Percentiles rank a stretch among this genome's conserved stretches.
Evolutionary conservation across 129 eudicot species (phyloP).

Genomic region (Ambrosia trifida): DNA sequence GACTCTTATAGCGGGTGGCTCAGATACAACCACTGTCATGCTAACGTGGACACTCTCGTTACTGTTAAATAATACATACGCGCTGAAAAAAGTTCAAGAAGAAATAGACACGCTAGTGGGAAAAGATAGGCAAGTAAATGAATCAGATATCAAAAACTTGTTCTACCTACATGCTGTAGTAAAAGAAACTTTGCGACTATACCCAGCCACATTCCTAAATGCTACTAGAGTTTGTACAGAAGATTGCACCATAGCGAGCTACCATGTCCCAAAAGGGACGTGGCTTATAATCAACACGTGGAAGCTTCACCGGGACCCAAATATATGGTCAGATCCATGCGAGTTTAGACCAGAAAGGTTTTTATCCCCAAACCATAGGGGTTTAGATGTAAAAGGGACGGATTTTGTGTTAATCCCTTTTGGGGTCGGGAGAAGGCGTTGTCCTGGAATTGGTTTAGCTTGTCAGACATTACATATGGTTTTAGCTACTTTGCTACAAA

Average conservation of each 20-base stretch:
- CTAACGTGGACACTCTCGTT: conserved; percentile 1
- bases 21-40: not conserved
- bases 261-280: not conserved
- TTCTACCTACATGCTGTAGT: not conserved
- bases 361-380: not conserved
- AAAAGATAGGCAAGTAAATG: not conserved
- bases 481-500: not conserved
- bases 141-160: not conserved
- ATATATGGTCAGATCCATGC: not conserved
- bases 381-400: not conserved
- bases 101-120: not conserved
- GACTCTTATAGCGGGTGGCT: not conserved
- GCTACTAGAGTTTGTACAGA: not conserved
- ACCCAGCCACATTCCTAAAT: not conserved
- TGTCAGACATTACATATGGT: not conserved
- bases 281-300: not conserved
- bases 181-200: conserved; percentile 11
- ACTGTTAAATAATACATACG: not conserved
- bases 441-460: not conserved
- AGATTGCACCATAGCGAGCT: conserved; percentile 1
- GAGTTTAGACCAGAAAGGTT: conserved; percentile 7
- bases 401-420: not conserved
- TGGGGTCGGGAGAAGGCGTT: not conserved
- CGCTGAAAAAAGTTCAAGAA: not conserved
- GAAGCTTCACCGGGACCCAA: conserved; percentile 2